phyloP scores from a whole-genome alignment of 331 rosid species.

The Malus hybrid region DNA sequence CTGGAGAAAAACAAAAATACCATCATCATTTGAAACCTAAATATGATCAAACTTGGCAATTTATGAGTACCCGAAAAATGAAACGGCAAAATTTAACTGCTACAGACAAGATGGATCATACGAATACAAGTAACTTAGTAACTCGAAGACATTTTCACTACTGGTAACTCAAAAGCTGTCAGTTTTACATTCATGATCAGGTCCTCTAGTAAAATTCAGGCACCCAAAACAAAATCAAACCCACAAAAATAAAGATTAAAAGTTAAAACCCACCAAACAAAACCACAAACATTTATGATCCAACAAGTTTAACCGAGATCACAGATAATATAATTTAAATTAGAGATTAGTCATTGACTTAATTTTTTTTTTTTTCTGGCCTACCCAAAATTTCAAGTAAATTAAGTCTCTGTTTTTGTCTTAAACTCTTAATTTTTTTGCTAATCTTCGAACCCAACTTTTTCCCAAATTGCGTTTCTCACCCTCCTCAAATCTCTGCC shows the following conservation, averaged over 20 bases:
- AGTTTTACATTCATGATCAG: background rate
- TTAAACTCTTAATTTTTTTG: background rate
- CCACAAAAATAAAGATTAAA: background rate
- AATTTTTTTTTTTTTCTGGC: background rate
- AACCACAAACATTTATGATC: background rate
- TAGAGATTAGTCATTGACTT: background rate
- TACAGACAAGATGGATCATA: too few relatives aligned
- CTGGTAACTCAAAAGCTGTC: background rate
- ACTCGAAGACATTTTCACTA: background rate
- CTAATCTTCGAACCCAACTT: conserved; percentile 69
- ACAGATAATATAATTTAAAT: background rate
- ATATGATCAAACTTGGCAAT: background rate
- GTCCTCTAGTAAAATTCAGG: conserved; percentile 6
- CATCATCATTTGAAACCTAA: background rate
- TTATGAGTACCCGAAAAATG: too few relatives aligned
- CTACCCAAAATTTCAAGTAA: background rate
- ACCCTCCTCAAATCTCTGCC: conserved; percentile 77
- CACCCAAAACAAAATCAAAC: conserved; percentile 3
- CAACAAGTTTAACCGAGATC: background rate
- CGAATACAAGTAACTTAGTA: too few relatives aligned
- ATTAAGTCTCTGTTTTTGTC: background rate
- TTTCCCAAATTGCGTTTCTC: conserved; percentile 92
- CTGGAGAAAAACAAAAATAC: background rate
- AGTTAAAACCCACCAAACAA: background rate
- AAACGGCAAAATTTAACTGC: too few relatives aligned